A percentile compares a stretch with the other conserved stretches of the same genome.
phyloP scores from a whole-genome alignment of 306 rosid species.

The Nissolia schottii region DNA sequence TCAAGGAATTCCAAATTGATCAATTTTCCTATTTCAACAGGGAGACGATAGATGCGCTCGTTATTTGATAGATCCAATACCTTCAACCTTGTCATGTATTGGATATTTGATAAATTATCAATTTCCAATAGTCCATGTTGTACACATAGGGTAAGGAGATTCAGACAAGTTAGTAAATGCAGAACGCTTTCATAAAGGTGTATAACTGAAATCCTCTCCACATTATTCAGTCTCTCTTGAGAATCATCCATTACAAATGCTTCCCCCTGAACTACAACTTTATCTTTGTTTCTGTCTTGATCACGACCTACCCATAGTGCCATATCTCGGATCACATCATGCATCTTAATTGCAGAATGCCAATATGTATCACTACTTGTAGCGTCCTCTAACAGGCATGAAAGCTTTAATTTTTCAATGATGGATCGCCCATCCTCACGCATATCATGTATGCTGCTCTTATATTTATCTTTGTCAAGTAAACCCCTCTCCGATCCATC shows the following conservation, averaged over 20 bases:
- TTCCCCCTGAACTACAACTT: background rate
- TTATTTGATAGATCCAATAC: background rate
- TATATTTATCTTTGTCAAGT: background rate
- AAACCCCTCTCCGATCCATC: constrained; percentile 21
- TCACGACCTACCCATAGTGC: constrained; percentile 11
- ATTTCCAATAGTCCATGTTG: accelerated
- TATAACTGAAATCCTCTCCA: constrained; percentile 11
- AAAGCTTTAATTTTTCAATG: background rate
- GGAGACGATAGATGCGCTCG: accelerated
- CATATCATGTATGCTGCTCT: background rate
- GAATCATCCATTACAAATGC: background rate
- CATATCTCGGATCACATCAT: constrained; percentile 17
- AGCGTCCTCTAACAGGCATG: background rate
- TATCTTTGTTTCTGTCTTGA: background rate
- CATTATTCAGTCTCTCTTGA: constrained; percentile 9
- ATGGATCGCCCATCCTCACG: background rate
- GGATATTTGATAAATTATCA: background rate
- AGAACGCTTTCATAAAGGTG: accelerated
- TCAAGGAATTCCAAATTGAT: too few species aligned
- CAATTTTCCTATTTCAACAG: background rate
- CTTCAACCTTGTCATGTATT: background rate
- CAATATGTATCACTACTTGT: too few species aligned
- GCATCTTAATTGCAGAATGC: background rate
- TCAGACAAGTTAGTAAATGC: background rate
- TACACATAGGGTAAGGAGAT: background rate